phyloP scores from a whole-genome alignment of 768 basidiomycete genomes.

The Tremella fuciformis region DNA sequence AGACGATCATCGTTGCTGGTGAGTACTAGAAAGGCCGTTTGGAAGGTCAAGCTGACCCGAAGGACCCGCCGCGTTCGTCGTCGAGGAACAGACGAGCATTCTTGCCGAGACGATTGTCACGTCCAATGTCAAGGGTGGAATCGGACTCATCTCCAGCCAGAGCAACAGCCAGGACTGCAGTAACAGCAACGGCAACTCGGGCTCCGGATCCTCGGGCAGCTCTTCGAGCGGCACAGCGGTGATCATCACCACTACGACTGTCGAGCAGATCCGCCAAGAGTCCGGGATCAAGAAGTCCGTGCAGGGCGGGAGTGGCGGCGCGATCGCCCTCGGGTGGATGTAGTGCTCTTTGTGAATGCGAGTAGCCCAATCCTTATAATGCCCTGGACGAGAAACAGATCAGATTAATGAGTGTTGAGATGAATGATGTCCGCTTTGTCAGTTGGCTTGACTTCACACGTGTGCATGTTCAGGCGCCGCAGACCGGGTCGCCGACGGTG shows the following conservation, averaged over 20 bases:
- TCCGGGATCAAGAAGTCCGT: slow-evolving; percentile 3
- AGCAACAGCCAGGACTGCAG: too few species aligned
- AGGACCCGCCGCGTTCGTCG: slow-evolving; percentile 8
- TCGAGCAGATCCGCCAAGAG: background rate
- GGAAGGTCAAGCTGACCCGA: slow-evolving; percentile 8
- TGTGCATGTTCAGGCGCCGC: slow-evolving; percentile 24
- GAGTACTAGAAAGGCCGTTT: background rate
- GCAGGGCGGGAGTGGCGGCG: slow-evolving; percentile 3
- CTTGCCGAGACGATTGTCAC: slow-evolving; percentile 1
- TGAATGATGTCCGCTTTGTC: background rate
- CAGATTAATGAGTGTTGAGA: background rate
- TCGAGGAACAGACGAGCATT: slow-evolving; percentile 1
- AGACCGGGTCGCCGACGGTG: slow-evolving; percentile 58
- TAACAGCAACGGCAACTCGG: background rate
- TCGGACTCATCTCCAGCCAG: background rate
- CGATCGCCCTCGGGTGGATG: slow-evolving; percentile 17
- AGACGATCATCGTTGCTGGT: slow-evolving; percentile 20
- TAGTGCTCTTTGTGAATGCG: too few species aligned
- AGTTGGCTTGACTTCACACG: background rate
- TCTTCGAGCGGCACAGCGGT: background rate
- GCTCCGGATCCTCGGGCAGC: background rate
- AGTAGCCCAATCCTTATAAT: too few species aligned
- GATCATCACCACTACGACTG: background rate
- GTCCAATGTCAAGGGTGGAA: background rate
- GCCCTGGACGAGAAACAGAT: too few species aligned